These are phyloP conservation scores for Zygosaccharomyces rouxii DNA, from an alignment of 805 yeast genomes.

Conservation along the genomic window DNA sequence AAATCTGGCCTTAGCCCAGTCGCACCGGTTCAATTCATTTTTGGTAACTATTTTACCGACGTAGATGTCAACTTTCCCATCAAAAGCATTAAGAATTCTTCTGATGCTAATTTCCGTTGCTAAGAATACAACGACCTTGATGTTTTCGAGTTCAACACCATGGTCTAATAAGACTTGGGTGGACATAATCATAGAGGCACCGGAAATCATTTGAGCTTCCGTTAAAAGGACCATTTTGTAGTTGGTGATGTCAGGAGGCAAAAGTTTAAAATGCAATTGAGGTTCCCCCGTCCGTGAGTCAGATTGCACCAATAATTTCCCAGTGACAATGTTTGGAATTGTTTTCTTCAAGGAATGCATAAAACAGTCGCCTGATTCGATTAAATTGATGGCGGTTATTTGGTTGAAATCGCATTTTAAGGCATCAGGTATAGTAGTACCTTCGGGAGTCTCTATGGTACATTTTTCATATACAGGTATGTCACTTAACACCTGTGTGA, in stretches of 20 bases:
- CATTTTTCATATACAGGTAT: constrained; percentile 38
- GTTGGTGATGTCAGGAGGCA: constrained; percentile 45
- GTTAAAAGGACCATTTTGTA: constrained; percentile 55
- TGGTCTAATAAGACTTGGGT: constrained; percentile 82
- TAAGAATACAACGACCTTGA: constrained; percentile 63
- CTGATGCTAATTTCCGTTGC: constrained; percentile 77
- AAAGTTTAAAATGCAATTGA: constrained; percentile 72
- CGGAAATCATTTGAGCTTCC: constrained; percentile 86
- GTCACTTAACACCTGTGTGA: constrained; percentile 63
- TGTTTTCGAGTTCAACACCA: constrained; percentile 55
- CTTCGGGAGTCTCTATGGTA: constrained; percentile 43
- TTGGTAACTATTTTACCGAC: constrained; percentile 60
- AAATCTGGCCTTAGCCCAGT: constrained; percentile 63
- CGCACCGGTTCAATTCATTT: constrained; percentile 41
- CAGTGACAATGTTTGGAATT: constrained; percentile 72
- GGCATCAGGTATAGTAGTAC: constrained; percentile 27
- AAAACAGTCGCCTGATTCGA: constrained; percentile 91
- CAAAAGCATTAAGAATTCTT: constrained; percentile 70
- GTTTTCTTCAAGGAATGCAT: constrained; percentile 72
- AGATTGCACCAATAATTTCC: constrained; percentile 82
- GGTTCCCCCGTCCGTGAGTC: constrained; percentile 93
- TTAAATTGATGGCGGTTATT: constrained; percentile 69
- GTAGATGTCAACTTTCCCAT: constrained; percentile 55
- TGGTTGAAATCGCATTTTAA: constrained; percentile 38
- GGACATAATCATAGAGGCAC: constrained; percentile 95